Percentiles rank a stretch among this genome's conserved stretches.
Conservation (phyloP, 352 stramenopile genomes). For the Pythium utonaiense region DNA sequence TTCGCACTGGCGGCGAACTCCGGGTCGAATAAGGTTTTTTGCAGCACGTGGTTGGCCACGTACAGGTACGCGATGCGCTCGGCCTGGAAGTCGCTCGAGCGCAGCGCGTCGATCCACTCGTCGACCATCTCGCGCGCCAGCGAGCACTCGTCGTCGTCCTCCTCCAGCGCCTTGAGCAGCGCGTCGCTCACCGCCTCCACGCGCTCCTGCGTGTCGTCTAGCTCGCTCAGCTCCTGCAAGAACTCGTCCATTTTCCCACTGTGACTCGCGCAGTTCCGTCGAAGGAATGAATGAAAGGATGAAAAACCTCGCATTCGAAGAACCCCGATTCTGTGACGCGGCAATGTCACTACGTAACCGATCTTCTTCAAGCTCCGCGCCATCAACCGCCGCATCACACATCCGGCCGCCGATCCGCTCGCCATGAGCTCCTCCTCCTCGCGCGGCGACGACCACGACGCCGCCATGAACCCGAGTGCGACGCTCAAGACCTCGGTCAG, state of each 20-base stretch:
- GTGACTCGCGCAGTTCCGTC: neutral
- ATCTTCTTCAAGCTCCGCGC: constrained; percentile 3
- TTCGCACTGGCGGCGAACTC: constrained; percentile 9
- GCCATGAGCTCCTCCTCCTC: constrained; percentile 44
- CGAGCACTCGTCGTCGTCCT: constrained; percentile 23
- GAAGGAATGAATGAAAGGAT: neutral
- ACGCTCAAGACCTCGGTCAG: constrained; percentile 62
- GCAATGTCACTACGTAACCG: constrained; percentile 10
- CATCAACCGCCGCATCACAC: neutral
- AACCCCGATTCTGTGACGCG: constrained; percentile 4
- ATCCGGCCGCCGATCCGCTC: no score
- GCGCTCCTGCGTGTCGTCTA: constrained; percentile 82
- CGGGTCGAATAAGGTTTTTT: constrained; percentile 53
- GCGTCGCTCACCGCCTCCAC: constrained; percentile 78
- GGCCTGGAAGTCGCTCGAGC: constrained; percentile 70
- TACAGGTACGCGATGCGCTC: constrained; percentile 82
- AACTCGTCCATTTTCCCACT: constrained; percentile 63
- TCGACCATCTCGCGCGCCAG: constrained; percentile 49
- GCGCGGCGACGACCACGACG: constrained; percentile 41
- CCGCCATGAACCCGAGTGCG: constrained; percentile 60
- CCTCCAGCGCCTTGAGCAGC: constrained; percentile 48
- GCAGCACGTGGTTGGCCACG: constrained; percentile 82
- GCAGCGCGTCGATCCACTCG: constrained; percentile 62
- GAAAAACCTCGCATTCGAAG: constrained; percentile 10
- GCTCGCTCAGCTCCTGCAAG: constrained; percentile 60